These are phyloP conservation scores for Luvunga scandens DNA, from an alignment of 345 rosid genomes.

Conservation along the genomic window DNA sequence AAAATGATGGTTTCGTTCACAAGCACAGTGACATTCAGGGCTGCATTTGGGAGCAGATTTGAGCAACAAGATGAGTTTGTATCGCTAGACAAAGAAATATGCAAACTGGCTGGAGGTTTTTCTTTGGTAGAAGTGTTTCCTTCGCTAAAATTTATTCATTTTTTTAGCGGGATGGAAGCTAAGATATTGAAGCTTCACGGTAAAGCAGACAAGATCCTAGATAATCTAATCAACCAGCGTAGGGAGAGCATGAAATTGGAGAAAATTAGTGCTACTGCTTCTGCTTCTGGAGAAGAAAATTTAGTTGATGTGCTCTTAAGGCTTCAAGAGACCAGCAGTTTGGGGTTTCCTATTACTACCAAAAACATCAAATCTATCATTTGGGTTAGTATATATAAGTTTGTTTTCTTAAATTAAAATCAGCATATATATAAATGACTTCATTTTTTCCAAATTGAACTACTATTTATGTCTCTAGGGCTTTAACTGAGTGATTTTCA, in stretches of 20 bases:
- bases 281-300: background rate
- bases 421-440: background rate
- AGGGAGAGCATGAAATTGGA: slow-evolving; percentile 2
- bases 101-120: background rate
- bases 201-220: background rate
- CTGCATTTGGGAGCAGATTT: background rate
- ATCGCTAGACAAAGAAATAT: background rate
- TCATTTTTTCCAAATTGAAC: no score
- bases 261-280: background rate
- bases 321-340: background rate
- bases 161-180: background rate
- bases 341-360: background rate
- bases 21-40: background rate
- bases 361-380: background rate
- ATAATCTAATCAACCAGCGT: background rate
- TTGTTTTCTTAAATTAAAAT: background rate
- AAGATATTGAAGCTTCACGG: background rate
- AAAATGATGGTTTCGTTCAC: background rate
- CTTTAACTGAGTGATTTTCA: no score
- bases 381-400: background rate
- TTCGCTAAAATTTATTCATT: background rate
- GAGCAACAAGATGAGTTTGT: background rate
- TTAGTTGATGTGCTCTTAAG: slow-evolving; percentile 14
- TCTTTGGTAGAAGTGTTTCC: background rate
- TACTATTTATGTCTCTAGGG: no score